A percentile compares a stretch with the other conserved stretches of the same genome.
Conservation (phyloP, 2,329 filamentous ascomycete species). For the Xylariales sp. region DNA sequence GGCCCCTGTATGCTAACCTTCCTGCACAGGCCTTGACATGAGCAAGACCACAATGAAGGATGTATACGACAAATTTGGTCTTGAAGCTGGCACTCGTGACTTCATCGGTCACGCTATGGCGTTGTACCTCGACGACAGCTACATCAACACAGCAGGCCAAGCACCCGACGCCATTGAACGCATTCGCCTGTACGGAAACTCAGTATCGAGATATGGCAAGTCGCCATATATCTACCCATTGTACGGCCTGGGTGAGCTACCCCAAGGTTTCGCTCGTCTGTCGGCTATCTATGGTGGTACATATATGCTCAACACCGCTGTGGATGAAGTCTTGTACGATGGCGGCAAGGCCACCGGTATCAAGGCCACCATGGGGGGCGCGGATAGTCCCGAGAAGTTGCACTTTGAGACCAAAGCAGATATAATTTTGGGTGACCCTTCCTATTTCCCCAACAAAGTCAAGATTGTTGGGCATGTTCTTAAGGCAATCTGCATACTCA, state of each 20-base stretch:
- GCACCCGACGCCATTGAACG: conserved; percentile 89
- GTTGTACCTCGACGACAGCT: conserved; percentile 89
- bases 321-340: conserved; percentile 91
- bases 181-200: conserved; percentile 96
- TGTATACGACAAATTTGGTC: conserved; percentile 97
- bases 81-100: conserved; percentile 89
- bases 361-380: conserved; percentile 95
- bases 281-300: conserved; percentile 99
- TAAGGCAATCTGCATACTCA: conserved; percentile 96
- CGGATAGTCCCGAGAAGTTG: conserved; percentile 76
- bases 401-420: conserved; percentile 96
- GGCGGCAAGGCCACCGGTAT: conserved; percentile 90
- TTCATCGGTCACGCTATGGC: conserved; percentile 99
- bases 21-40: conserved; percentile 77
- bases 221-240: conserved; percentile 99
- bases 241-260: conserved; percentile 96
- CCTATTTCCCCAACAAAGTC: conserved; percentile 93
- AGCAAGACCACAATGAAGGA: conserved; percentile 90
- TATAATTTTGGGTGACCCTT: conserved; percentile 95
- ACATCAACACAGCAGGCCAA: conserved; percentile 77
- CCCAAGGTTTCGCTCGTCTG: conserved; percentile 95
- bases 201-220: conserved; percentile 96
- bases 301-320: conserved; percentile 97
- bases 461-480: conserved; percentile 89
- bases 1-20: conserved; percentile 21